Evolutionary conservation across 108 stramenopile genomes (phyloP).

Genomic region (Epithemia pelagica): DNA sequence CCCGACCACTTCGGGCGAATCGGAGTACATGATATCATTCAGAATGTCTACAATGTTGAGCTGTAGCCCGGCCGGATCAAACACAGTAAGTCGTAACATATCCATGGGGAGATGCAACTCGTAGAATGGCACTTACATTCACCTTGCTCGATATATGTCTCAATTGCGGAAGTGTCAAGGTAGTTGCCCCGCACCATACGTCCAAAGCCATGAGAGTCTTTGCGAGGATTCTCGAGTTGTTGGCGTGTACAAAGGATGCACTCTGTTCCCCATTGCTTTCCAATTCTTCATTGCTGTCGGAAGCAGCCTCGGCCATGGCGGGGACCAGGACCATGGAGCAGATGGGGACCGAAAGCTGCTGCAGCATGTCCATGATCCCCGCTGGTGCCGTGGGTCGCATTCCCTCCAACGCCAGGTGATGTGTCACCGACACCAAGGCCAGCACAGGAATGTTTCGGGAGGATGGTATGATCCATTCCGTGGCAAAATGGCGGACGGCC

Average conservation of each 20-base stretch:
- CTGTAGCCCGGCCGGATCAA: slow-evolving; percentile 22
- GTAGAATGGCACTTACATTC: slow-evolving; percentile 37
- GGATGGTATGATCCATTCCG: slow-evolving; percentile 74
- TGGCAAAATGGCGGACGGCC: slow-evolving; percentile 45
- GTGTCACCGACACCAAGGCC: slow-evolving; percentile 38
- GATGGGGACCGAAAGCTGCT: slow-evolving; percentile 37
- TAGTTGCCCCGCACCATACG: slow-evolving; percentile 46
- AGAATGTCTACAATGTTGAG: slow-evolving; percentile 55
- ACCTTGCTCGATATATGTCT: slow-evolving; percentile 40
- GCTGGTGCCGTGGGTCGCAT: slow-evolving; percentile 35
- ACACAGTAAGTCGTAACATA: background rate
- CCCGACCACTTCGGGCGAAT: slow-evolving; percentile 51
- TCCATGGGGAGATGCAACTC: background rate
- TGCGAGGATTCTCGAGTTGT: slow-evolving; percentile 31
- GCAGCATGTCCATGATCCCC: slow-evolving; percentile 47
- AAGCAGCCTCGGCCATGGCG: slow-evolving; percentile 37
- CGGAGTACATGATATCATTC: slow-evolving; percentile 66
- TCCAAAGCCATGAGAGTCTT: slow-evolving; percentile 31
- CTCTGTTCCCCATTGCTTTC: slow-evolving; percentile 9
- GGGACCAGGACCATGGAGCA: slow-evolving; percentile 42
- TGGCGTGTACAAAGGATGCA: slow-evolving; percentile 1
- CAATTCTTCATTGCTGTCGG: slow-evolving; percentile 14
- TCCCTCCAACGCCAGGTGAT: slow-evolving; percentile 48
- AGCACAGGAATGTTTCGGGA: slow-evolving; percentile 36
- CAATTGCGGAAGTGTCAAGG: slow-evolving; percentile 32